A percentile compares a stretch with the other conserved stretches of the same genome.
Conservation (phyloP, 805 yeast genomes). For the Hanseniaspora taiwanica region DNA sequence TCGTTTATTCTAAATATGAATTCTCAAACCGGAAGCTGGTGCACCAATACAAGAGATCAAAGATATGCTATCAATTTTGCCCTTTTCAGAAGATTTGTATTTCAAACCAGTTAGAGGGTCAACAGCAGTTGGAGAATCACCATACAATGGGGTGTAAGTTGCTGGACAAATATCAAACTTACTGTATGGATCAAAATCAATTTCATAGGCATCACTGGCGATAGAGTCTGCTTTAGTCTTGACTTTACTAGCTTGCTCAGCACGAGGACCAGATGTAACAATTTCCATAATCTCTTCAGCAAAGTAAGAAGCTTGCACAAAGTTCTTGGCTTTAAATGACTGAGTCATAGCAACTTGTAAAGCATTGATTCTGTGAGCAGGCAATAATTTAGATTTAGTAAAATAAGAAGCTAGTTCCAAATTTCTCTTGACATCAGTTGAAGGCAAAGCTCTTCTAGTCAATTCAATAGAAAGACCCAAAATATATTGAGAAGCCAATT, state of each 20-base stretch:
- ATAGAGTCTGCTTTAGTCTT: conserved; percentile 67
- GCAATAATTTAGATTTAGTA: conserved; percentile 70
- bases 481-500: conserved; percentile 77
- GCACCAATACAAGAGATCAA: conserved; percentile 73
- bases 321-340: conserved; percentile 80
- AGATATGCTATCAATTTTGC: conserved; percentile 66
- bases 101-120: conserved; percentile 88
- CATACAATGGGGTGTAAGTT: conserved; percentile 79
- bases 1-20: conserved; percentile 7
- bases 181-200: conserved; percentile 86
- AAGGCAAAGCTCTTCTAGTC: conserved; percentile 68
- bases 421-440: conserved; percentile 65
- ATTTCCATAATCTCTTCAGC: conserved; percentile 72
- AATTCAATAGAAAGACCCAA: conserved; percentile 86
- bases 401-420: conserved; percentile 93
- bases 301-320: conserved; percentile 75
- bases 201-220: conserved; percentile 76
- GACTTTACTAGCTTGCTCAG: conserved; percentile 78
- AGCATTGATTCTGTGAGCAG: conserved; percentile 76
- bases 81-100: conserved; percentile 67
- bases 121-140: conserved; percentile 48
- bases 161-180: conserved; percentile 84
- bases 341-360: conserved; percentile 92
- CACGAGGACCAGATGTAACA: conserved; percentile 60
- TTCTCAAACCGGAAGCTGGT: conserved; percentile 79